Evolutionary conservation across 768 basidiomycete genomes (phyloP).

Genomic region (Plicaturopsis crispa): DNA sequence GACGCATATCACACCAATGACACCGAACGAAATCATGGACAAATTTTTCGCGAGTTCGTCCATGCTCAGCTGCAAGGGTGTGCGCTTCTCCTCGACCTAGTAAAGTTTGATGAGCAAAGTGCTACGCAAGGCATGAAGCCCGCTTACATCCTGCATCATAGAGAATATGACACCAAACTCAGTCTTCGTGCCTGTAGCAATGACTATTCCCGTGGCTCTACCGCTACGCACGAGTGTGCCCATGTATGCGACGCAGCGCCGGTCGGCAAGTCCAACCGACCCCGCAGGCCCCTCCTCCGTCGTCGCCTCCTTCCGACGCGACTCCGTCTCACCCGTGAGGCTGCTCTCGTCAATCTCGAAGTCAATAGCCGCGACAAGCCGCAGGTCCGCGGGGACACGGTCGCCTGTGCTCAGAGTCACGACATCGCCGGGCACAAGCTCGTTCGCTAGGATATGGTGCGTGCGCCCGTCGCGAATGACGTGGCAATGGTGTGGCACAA

Average conservation of each 20-base stretch:
- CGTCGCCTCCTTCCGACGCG: slow-evolving; percentile 55
- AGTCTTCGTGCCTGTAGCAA: slow-evolving; percentile 77
- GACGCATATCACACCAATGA: slow-evolving; percentile 90
- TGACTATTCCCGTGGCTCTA: slow-evolving; percentile 76
- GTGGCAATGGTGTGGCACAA: slow-evolving; percentile 95
- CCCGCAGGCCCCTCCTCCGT: slow-evolving; percentile 27
- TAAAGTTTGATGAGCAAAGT: background rate
- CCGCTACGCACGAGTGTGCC: slow-evolving; percentile 91
- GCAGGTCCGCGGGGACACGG: slow-evolving; percentile 89
- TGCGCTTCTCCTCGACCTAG: slow-evolving; percentile 79
- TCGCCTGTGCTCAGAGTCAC: slow-evolving; percentile 88
- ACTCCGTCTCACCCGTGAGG: slow-evolving; percentile 86
- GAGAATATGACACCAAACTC: slow-evolving; percentile 96
- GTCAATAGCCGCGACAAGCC: slow-evolving; percentile 73
- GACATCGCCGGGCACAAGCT: slow-evolving; percentile 93
- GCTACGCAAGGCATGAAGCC: background rate
- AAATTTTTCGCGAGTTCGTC: slow-evolving; percentile 93
- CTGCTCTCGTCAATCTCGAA: slow-evolving; percentile 95
- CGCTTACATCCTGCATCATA: slow-evolving; percentile 91
- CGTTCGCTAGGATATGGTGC: slow-evolving; percentile 84
- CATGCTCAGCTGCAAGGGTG: slow-evolving; percentile 90
- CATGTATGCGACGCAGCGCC: slow-evolving; percentile 90
- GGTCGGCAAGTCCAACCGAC: slow-evolving; percentile 65
- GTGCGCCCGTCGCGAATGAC: slow-evolving; percentile 72
- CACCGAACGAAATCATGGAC: slow-evolving; percentile 84